Conservation (phyloP, 2,329 filamentous ascomycete genomes). For the Verticillium klebahnii region DNA sequence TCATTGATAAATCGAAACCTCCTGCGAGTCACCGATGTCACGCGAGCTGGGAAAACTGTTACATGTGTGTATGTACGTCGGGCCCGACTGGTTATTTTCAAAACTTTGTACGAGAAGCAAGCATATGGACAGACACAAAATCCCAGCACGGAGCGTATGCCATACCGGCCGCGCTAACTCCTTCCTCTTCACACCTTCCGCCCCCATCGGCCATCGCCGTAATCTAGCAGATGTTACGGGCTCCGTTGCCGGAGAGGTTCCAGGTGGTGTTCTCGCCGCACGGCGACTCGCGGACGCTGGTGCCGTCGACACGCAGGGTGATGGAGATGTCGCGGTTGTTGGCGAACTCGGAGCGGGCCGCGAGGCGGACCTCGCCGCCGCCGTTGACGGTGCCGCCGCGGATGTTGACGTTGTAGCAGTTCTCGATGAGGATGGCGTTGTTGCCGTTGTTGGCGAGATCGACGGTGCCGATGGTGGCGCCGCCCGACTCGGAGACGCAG, state of each 20-base stretch:
- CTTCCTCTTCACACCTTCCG: neutral
- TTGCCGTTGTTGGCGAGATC: constrained; percentile 49
- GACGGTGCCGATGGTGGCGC: constrained; percentile 41
- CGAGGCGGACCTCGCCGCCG: constrained; percentile 50
- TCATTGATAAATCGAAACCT: no score
- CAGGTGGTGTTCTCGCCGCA: constrained; percentile 49
- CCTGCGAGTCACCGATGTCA: neutral
- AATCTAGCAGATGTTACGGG: constrained; percentile 33
- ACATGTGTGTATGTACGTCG: neutral
- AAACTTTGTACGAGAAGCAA: neutral
- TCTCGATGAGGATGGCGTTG: constrained; percentile 54
- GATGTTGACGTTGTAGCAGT: constrained; percentile 53
- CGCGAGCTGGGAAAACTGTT: neutral
- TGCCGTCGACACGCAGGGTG: constrained; percentile 43
- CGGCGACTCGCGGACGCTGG: constrained; percentile 46
- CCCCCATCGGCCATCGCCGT: neutral
- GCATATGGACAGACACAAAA: neutral
- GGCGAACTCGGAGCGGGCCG: constrained; percentile 48
- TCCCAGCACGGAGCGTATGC: neutral
- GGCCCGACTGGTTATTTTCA: neutral
- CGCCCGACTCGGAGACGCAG: constrained; percentile 52
- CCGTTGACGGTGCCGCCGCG: constrained; percentile 45
- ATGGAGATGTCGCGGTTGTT: constrained; percentile 48
- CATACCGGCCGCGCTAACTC: neutral
- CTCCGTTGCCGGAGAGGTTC: constrained; percentile 40